Base-by-base conservation (phyloP, 2,329 filamentous ascomycete genomes). In the Aspergillus unguis region DNA sequence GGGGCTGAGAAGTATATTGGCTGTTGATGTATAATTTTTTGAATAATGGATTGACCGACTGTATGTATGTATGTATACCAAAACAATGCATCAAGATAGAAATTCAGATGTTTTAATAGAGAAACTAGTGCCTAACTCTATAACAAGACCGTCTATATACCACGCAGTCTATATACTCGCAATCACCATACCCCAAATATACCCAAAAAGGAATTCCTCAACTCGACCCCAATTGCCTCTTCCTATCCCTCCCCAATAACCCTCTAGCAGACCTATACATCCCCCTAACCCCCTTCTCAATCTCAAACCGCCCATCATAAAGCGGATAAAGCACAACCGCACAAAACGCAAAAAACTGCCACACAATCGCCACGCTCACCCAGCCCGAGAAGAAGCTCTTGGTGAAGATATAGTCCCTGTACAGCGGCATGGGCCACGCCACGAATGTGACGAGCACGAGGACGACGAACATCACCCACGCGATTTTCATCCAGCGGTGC, bases 351-450 rank as follows among this genome's bases (percentile, higher is more conserved):
- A 71, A 63, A 53, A 79, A 80, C 44, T 78, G 75, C 76, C 76
- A 79, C 0, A 76, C 62, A 3, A 79, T 75, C 0, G 75, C 70
- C 3, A 78, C 71, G 0, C 68, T 65, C 0, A 71, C 68, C 76
- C 76, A 79, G 0, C 75, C 72, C 1, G 65, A 64, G 58, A 79
- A 79, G 54, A 79, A 79, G 0, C 66, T 59, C 57, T 71, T 71
- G 0, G 70, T 77, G 54, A 80, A 80, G 36, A 80, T 71, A 48
- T 74, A 80, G 44, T 69, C 56, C 0, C 77, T 71, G 56, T 80
- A 80, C 4, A 80, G 65, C 25, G 77, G 77, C 63, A 80, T 66
- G 0, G 77, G 77, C 78, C 77, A 80, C 1, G 71, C 57, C 8
- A 80, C 58, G 27, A 78, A 73, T 0, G 77, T 80, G 7, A 76